Conservation (phyloP, 2,329 filamentous ascomycete genomes). For the Tolypocladium guangdongense region DNA sequence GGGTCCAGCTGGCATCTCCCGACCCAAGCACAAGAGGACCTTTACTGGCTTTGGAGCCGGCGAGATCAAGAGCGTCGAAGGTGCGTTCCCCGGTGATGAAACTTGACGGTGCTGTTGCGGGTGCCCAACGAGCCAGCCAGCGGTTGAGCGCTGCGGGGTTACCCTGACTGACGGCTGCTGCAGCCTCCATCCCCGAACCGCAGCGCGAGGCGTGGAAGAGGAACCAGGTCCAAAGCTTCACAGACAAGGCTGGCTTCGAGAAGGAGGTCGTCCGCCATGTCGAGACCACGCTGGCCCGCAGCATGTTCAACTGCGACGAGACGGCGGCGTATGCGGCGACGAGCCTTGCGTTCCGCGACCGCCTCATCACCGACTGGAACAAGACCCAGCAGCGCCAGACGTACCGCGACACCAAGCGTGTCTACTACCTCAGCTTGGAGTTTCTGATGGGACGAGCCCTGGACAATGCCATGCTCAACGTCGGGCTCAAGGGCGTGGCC, state of each 20-base stretch:
- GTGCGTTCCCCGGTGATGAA: conserved; percentile 31
- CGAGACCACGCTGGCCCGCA: conserved; percentile 90
- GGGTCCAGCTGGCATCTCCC: conserved; percentile 70
- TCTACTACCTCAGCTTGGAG: conserved; percentile 96
- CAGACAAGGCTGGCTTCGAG: conserved; percentile 72
- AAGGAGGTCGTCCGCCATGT: conserved; percentile 85
- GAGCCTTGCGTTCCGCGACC: conserved; percentile 83
- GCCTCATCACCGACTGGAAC: conserved; percentile 93
- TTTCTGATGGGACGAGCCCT: conserved; percentile 95
- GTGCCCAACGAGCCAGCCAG: background rate
- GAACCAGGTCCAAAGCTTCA: conserved; percentile 56
- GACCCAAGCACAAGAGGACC: conserved; percentile 96
- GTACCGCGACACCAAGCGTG: conserved; percentile 76
- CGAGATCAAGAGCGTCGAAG: conserved; percentile 91
- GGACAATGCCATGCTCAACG: conserved; percentile 98
- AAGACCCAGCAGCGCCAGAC: conserved; percentile 96
- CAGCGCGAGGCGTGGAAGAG: conserved; percentile 72
- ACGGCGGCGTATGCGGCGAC: conserved; percentile 84
- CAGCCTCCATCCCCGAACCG: conserved; percentile 73
- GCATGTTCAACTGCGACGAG: conserved; percentile 97
- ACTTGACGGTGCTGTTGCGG: background rate
- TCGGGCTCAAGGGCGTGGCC: conserved; percentile 76
- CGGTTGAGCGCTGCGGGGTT: background rate
- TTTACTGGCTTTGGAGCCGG: conserved; percentile 82
- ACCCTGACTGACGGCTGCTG: background rate